Conservation (phyloP, 139 green algal species). For the Penium margaritaceum region DNA sequence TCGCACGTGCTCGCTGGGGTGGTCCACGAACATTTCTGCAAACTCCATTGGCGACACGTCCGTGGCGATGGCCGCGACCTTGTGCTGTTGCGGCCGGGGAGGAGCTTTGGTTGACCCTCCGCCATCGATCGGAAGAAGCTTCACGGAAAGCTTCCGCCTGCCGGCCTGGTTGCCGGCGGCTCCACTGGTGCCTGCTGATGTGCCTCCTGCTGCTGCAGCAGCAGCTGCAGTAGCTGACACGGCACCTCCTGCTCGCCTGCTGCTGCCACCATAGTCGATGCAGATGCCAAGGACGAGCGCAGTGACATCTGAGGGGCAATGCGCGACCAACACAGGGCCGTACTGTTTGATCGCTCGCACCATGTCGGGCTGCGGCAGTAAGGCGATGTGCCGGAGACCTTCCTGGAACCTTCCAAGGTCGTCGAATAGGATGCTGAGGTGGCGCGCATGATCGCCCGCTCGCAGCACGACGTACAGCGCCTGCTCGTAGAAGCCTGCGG, state of each 20-base stretch:
- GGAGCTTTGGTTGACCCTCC: too few relatives aligned
- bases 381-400: conserved; percentile 65
- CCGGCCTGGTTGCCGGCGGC: background rate
- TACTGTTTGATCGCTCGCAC: conserved; percentile 59
- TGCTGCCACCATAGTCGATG: too few relatives aligned
- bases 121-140: too few relatives aligned
- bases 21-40: conserved; percentile 34
- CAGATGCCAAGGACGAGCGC: conserved; percentile 80
- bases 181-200: background rate
- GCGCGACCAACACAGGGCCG: conserved; percentile 64
- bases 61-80: too few relatives aligned
- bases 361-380: conserved; percentile 44
- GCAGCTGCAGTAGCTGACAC: background rate
- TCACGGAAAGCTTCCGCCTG: too few relatives aligned
- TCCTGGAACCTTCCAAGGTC: conserved; percentile 67
- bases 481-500: conserved; percentile 77
- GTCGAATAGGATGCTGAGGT: conserved; percentile 81
- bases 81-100: too few relatives aligned
- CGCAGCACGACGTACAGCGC: conserved; percentile 69
- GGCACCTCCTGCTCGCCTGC: too few relatives aligned
- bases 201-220: background rate
- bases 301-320: conserved; percentile 63
- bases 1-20: conserved; percentile 3
- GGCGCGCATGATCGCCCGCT: conserved; percentile 47
- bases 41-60: conserved; percentile 61